Evolutionary conservation across 1,284 basidiomycete genomes (phyloP).

Genomic region (Marasmius fiardii): DNA sequence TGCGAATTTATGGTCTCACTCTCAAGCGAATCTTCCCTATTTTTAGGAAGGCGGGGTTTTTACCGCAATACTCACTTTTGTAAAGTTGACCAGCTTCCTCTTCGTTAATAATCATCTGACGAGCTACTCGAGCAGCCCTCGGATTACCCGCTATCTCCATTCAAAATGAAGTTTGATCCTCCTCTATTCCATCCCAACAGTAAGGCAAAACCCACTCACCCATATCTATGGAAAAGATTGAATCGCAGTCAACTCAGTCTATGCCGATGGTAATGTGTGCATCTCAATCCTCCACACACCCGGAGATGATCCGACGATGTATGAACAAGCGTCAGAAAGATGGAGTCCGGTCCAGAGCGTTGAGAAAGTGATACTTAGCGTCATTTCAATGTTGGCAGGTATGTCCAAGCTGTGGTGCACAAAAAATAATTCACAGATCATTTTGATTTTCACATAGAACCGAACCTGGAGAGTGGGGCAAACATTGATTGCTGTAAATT

Average conservation of each 20-base stretch:
- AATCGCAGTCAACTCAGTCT: too few relatives aligned
- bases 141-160: conserved; percentile 93
- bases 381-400: conserved; percentile 99
- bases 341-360: conserved; percentile 99
- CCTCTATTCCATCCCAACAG: conserved; percentile 98
- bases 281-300: conserved; percentile 98
- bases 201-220: conserved; percentile 35
- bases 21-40: conserved; percentile 1
- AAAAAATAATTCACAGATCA: too few relatives aligned
- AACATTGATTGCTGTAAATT: conserved; percentile 98
- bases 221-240: too few relatives aligned
- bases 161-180: conserved; percentile 98
- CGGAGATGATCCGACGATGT: conserved; percentile 90
- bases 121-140: conserved; percentile 52
- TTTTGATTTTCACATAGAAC: conserved; percentile 74
- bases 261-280: conserved; percentile 94
- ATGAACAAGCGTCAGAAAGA: conserved; percentile 92
- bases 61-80: conserved; percentile 88
- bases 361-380: conserved; percentile 93
- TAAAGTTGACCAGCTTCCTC: conserved; percentile 38
- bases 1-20: background rate
- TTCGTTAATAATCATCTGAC: conserved; percentile 5
- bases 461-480: conserved; percentile 98
- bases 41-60: conserved; percentile 94
- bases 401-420: conserved; percentile 20